Base-by-base conservation (phyloP, 108 stramenopile genomes). In the Conticribra guillardii region DNA sequence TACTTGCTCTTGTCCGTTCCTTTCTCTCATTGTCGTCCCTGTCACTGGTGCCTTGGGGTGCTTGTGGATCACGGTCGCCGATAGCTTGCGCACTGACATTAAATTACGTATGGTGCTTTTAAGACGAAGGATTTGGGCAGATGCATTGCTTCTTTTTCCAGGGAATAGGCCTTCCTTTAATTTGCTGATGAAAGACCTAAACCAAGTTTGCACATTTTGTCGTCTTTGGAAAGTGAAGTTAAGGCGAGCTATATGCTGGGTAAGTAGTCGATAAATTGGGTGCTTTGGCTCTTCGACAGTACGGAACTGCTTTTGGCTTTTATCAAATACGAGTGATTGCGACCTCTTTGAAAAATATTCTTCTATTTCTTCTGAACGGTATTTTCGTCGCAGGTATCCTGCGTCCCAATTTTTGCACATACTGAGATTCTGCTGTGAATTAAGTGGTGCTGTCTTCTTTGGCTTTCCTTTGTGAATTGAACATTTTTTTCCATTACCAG, bases 361-460 rank as follows among this genome's bases (percentile, higher is more conserved):
- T 78, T 90, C 87, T 18, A 90, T 83, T 59, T 89, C 88, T 65
- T 91, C 90, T n/a, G 86, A 50, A 3, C 90, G 64, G 52, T 89
- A 87, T 41, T 85, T 80, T 58, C 90, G 79, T 46, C 84, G 74
- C 54, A 91, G 37, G 8, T 74, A 85, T 2, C 49, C 83, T 5
- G 86, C 54, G 49, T 84, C 83, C 90, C 90, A 91, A 72, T 88
- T 91, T 50, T 72, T 65, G 83, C 90, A 91, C 65, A 85, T 80
- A 28, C 86, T 63, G 26, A 48, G 32, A 64, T 21, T 62, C 67
- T 52, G 50, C 1, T 59, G 54, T 50, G 14, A 3, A 26, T 4
- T 37, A 51, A 31, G 29, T 34, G 7, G 16, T 37, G 60, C 44
- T 51, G 19, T 17, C 50, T 7, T 58, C 14, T 75, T 28, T 15